A percentile compares a stretch with the other conserved stretches of the same genome.
Evolutionary conservation across 2,329 filamentous ascomycete species (phyloP).

Genomic region (Cladosporium sp.): DNA sequence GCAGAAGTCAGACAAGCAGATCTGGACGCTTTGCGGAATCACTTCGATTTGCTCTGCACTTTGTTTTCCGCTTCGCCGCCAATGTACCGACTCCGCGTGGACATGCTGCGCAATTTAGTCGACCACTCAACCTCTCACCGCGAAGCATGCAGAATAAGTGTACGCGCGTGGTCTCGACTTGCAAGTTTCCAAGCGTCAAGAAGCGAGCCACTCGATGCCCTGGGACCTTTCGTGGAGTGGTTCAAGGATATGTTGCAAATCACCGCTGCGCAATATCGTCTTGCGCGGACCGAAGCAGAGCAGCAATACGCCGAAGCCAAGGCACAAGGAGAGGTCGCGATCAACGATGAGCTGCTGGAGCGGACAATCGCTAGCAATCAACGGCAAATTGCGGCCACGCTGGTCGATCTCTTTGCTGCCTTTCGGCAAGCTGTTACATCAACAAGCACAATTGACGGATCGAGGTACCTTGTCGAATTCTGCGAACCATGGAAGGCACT

Average conservation of each 20-base stretch:
- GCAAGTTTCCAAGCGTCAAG: constrained; percentile 52
- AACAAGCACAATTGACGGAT: constrained; percentile 19
- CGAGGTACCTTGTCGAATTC: constrained; percentile 31
- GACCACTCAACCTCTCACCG: constrained; percentile 52
- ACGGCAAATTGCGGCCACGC: constrained; percentile 48
- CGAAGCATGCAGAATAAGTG: constrained; percentile 53
- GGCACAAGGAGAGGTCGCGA: constrained; percentile 30
- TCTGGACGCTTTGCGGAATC: constrained; percentile 53
- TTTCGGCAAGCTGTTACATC: constrained; percentile 44
- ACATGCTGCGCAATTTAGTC: constrained; percentile 49
- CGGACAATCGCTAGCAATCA: constrained; percentile 52
- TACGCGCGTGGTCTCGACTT: constrained; percentile 53
- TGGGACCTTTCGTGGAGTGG: constrained; percentile 50
- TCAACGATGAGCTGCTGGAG: constrained; percentile 45
- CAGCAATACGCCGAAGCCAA: constrained; percentile 39
- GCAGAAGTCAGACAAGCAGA: constrained; percentile 47
- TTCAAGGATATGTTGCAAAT: constrained; percentile 47
- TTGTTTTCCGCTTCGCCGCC: constrained; percentile 53
- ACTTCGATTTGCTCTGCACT: constrained; percentile 55
- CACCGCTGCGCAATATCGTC: constrained; percentile 48
- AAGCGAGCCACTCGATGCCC: constrained; percentile 38
- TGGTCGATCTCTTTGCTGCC: constrained; percentile 47
- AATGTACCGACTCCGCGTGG: constrained; percentile 46
- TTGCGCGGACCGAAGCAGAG: constrained; percentile 54
- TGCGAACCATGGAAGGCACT: constrained; percentile 39